These are phyloP conservation scores for Immersiella caudata DNA, from an alignment of 495 filamentous ascomycete species.

Conservation along the genomic window DNA sequence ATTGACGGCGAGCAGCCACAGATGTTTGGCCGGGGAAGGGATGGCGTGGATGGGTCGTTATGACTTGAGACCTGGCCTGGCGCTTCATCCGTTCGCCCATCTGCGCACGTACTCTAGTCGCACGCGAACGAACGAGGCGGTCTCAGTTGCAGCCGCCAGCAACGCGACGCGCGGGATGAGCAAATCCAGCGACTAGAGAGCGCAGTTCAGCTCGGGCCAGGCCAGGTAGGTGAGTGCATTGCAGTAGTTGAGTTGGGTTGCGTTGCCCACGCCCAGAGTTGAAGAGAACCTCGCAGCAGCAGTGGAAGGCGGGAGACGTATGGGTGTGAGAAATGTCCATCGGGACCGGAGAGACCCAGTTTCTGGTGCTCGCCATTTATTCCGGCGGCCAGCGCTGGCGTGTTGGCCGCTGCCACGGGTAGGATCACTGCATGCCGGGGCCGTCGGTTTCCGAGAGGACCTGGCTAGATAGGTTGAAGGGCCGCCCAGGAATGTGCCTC, in stretches of 20 bases:
- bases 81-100: background rate
- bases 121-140: background rate
- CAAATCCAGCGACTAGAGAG: background rate
- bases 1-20: background rate
- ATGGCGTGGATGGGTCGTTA: too few species aligned
- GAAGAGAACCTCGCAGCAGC: slow-evolving; percentile 1
- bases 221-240: background rate
- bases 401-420: background rate
- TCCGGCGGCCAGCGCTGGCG: background rate
- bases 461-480: background rate
- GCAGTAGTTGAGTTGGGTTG: background rate
- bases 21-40: too few species aligned
- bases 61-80: background rate
- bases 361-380: background rate
- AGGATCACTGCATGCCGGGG: slow-evolving; percentile 2
- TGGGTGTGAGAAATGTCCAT: background rate
- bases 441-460: background rate
- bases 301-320: background rate
- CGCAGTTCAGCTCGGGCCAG: background rate
- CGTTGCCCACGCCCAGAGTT: background rate
- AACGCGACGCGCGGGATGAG: background rate
- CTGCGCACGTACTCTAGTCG: background rate
- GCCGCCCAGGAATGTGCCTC: background rate
- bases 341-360: background rate
- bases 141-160: background rate